Percentiles rank a stretch among this genome's conserved stretches.
These are phyloP conservation scores for Candida pseudofarinosa DNA, from an alignment of 805 yeast species.

Conservation along the genomic window DNA sequence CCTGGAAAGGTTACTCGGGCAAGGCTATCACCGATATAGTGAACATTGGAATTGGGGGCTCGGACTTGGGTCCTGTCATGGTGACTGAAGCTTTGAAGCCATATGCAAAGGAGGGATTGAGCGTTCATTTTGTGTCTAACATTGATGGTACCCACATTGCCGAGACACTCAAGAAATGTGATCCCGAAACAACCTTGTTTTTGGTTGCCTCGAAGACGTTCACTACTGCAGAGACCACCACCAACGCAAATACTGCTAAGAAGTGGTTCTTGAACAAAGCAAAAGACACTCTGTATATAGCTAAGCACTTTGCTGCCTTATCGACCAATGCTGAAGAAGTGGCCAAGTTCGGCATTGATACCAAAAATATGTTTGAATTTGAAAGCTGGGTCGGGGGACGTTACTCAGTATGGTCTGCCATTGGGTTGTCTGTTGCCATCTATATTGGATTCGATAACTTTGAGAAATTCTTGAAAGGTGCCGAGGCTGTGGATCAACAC, in stretches of 20 bases:
- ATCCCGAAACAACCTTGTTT: constrained; percentile 91
- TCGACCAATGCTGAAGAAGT: constrained; percentile 93
- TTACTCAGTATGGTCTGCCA: constrained; percentile 99
- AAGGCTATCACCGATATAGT: constrained; percentile 90
- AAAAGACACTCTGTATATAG: constrained; percentile 66
- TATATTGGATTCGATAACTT: constrained; percentile 96
- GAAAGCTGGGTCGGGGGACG: constrained; percentile 99
- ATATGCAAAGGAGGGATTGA: constrained; percentile 69
- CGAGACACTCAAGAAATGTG: constrained; percentile 72
- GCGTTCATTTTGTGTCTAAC: constrained; percentile 93
- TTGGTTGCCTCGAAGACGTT: constrained; percentile 95
- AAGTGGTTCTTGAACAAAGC: constrained; percentile 83
- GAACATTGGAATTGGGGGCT: constrained; percentile 98
- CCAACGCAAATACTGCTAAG: constrained; percentile 95
- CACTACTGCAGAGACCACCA: constrained; percentile 97
- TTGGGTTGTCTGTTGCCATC: constrained; percentile 91
- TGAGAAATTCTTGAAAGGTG: constrained; percentile 90
- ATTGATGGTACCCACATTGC: constrained; percentile 98
- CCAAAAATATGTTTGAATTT: constrained; percentile 97
- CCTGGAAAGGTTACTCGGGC: constrained; percentile 97
- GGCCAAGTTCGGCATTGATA: constrained; percentile 92
- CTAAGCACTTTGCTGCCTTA: constrained; percentile 96
- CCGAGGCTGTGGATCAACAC: constrained; percentile 94
- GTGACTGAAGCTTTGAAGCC: constrained; percentile 97
- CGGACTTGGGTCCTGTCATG: constrained; percentile 99